A percentile compares a stretch with the other conserved stretches of the same genome.
phyloP scores from a whole-genome alignment of 2,329 filamentous ascomycete species.

The Oidium heveae region DNA sequence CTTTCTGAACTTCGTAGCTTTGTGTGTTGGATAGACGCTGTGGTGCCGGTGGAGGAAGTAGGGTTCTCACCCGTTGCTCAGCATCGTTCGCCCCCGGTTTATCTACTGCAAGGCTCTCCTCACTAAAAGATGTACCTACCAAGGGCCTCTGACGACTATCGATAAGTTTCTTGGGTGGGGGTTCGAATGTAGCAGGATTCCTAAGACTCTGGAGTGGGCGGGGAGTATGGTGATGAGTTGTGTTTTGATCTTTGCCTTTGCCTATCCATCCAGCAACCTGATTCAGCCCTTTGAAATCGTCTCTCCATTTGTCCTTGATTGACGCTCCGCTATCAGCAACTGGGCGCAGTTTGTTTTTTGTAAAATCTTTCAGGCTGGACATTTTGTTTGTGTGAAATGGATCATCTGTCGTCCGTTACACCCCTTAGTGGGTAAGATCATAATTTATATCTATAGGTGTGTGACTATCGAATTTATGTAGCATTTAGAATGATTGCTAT shows the following conservation, averaged over 20 bases:
- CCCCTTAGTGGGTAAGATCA: too few species aligned
- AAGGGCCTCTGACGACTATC: conserved; percentile 10
- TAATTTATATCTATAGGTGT: too few species aligned
- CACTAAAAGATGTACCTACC: conserved; percentile 5
- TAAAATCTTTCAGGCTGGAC: conserved; percentile 21
- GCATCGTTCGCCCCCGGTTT: conserved; percentile 13
- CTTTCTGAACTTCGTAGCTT: conserved; percentile 29
- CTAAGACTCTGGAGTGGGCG: conserved; percentile 32
- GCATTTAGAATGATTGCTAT: too few species aligned
- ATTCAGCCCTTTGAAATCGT: conserved; percentile 15
- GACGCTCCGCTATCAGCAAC: conserved; percentile 23
- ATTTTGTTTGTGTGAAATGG: conserved; percentile 9
- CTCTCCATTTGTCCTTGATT: conserved; percentile 24
- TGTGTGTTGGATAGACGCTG: conserved; percentile 36
- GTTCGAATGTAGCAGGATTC: conserved; percentile 38
- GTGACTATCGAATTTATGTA: too few species aligned
- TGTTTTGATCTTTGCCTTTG: conserved; percentile 10
- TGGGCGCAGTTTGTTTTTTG: conserved; percentile 28
- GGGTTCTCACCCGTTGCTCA: conserved; percentile 6
- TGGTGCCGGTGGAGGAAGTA: conserved; percentile 25
- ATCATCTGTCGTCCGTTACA: too few species aligned
- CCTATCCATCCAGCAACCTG: conserved; percentile 15
- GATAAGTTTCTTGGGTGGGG: conserved; percentile 31
- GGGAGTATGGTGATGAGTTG: conserved; percentile 5
- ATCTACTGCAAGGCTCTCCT: conserved; percentile 10